These are phyloP conservation scores for Colletotrichum scovillei DNA, from an alignment of 2,329 filamentous ascomycete genomes.

Conservation along the genomic window DNA sequence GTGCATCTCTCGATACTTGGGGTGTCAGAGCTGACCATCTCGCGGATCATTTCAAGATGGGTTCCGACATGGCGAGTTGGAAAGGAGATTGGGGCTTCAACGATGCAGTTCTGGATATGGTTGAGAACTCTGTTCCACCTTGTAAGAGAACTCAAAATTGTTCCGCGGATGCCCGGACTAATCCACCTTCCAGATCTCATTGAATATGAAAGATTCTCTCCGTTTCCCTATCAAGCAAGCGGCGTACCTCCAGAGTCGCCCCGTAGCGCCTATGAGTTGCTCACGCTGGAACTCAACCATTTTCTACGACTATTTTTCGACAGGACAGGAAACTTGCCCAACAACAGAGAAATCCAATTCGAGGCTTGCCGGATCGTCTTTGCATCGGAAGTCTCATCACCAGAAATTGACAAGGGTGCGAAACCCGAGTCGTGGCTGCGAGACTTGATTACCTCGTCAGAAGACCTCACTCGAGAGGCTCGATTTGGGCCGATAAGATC, in stretches of 20 bases:
- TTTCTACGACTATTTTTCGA: conserved; percentile 41
- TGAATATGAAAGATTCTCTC: conserved; percentile 28
- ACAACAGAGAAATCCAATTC: conserved; percentile 37
- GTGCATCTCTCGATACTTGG: conserved; percentile 47
- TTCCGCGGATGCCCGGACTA: background rate
- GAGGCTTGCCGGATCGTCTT: conserved; percentile 43
- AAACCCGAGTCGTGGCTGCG: conserved; percentile 39
- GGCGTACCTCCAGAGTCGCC: conserved; percentile 35
- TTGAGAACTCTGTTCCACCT: conserved; percentile 52
- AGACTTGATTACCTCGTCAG: conserved; percentile 38
- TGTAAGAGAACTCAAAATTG: conserved; percentile 35
- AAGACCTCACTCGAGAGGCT: conserved; percentile 35
- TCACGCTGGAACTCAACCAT: conserved; percentile 48
- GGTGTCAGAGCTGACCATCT: conserved; percentile 48
- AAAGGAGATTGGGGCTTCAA: conserved; percentile 54
- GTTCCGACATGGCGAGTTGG: conserved; percentile 52
- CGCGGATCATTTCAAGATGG: conserved; percentile 51
- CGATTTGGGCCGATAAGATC: conserved; percentile 40
- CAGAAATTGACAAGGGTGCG: background rate
- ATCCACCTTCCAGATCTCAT: conserved; percentile 12
- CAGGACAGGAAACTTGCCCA: conserved; percentile 34
- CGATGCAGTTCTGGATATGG: conserved; percentile 45
- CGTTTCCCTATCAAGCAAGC: conserved; percentile 27
- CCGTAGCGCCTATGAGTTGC: conserved; percentile 46
- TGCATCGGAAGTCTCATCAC: conserved; percentile 38